Conservation (phyloP, 23 red algal genomes). For the Gracilaria gracilis region DNA sequence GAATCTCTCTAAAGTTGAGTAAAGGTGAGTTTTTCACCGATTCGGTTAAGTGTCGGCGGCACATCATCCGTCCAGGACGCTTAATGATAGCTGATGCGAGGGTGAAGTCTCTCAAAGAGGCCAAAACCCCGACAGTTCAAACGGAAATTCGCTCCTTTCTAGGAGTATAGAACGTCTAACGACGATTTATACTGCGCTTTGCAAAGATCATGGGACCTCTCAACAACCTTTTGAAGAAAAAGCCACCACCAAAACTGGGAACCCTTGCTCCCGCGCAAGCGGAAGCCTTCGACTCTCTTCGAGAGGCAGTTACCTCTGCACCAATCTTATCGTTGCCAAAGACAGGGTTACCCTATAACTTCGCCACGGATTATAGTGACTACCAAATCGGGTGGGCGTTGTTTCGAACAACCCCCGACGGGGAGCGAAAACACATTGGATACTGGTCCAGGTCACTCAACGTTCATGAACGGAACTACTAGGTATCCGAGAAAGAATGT, state of each 20-base stretch:
- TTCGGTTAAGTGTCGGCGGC: no score
- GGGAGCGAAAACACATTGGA: not conserved
- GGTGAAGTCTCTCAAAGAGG: not conserved
- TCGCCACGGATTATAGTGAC: no score
- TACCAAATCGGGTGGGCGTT: no score
- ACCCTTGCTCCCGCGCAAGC: not conserved
- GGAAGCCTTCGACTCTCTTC: not conserved
- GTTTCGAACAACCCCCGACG: not conserved
- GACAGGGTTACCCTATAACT: no score
- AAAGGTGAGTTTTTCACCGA: no score
- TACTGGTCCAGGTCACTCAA: not conserved
- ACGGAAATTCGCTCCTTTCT: not conserved
- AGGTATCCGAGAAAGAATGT: not conserved
- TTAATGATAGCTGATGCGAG: not conserved
- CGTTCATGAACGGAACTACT: not conserved
- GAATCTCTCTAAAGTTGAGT: not conserved
- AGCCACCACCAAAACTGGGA: not conserved
- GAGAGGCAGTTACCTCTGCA: no score
- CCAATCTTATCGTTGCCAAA: no score
- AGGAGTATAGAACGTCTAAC: not conserved
- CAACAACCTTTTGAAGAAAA: constrained; percentile 5
- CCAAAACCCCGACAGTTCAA: not conserved
- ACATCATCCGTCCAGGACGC: not conserved
- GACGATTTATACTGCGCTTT: constrained; percentile 8
- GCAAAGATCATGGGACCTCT: not conserved